Base-by-base conservation (phyloP, 1,284 basidiomycete species). In the Puccinia brachypodii region DNA sequence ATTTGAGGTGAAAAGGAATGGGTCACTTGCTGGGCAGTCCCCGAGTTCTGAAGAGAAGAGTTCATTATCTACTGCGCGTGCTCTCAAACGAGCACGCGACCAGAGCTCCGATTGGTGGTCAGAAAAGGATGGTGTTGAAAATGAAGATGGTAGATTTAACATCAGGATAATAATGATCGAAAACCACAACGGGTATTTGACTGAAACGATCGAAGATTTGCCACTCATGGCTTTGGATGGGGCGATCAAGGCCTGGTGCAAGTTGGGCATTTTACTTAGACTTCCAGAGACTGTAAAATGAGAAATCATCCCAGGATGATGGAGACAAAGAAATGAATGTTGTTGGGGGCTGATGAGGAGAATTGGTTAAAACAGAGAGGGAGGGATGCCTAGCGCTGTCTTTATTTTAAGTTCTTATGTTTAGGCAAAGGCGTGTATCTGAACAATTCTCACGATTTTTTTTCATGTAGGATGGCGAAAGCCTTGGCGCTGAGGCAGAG, bases 191-290 rank as follows among this genome's bases (percentile, higher is more conserved):
- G 33, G 40, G 40, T 14, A 28, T 44, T 68, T 68, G 38, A 8
- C 64, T 68, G 40, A 68, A 68, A 68, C 9, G 64, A 68, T 42
- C 44, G 64, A 28, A 25, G 40, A 9, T 68, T 68, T 68, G 40
- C 40, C 14, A 22, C 62, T 40, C 62, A 3, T 22, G 64, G 13
- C 3, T 68, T 44, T 68, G 14, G 64, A 68, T 7, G 64, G 40
- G 25, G 64, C 4, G 40, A 68, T 68, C 64, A 44, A 28, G 40
- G 25, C 40, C 64, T 13, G 38, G 40, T 9, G 64, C n/a, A 68
- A 68, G 64, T 68, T 44, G 64, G 36, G 33, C 22, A 64, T 8
- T 40, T 64, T 64, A 19, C 7, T 64, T 40, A 36, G 62, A 64
- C 16, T 64, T 40, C 36, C 16, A 16, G 36, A 64, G 33, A 31